Base-by-base conservation (phyloP, 306 rosid genomes). In the Corylus heterophylla region DNA sequence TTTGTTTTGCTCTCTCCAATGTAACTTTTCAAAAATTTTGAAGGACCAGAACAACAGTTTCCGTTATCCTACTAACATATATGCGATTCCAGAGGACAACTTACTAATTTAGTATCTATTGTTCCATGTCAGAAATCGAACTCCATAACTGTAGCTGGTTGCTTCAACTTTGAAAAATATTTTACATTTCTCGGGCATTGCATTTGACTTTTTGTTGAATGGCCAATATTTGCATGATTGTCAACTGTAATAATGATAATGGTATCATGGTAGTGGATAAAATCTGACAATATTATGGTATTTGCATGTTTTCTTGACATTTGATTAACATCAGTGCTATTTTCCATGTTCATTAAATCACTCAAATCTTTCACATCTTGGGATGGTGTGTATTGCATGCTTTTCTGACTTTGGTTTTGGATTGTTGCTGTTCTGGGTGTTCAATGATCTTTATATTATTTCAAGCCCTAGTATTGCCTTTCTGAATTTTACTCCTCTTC, bases 401-500 rank as follows among this genome's bases (percentile, higher is more conserved):
- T 42, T 14, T 9, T 25, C 39, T 4, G 45, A 37, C 14, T 17
- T 64, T 64, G 7, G 11, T 12, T 68, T 68, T 42, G 18, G 17
- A 68, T 8, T 68, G 8, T 17, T 68, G 25, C 37, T 11, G 27
- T 42, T 42, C 29, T 29, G 69, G 18, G 1, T 62, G 29, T 27
- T 29, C 7, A 31, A 39, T 5, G 44, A 13, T 29, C 69, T 68
- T 67, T 42, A n/a, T 42, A n/a, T 18, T 48, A 18, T 68, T 42
- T 47, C 66, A 75, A 44, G 35, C 63, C 58, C 56, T 20, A 39
- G 52, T 52, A 61, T 82, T 81, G 50, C 54, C 71, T 68, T 45
- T 63, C 25, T 83, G 42, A 74, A 54, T 72, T 77, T 69, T 52
- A 76, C 64, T 79, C 68, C 37, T 76, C 79, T 87, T 54, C 50